Evolutionary conservation across 2,329 filamentous ascomycete genomes (phyloP), one percentile per base, ranked within the genome.

Genomic region (Fusarium pseudoanthophilum): DNA sequence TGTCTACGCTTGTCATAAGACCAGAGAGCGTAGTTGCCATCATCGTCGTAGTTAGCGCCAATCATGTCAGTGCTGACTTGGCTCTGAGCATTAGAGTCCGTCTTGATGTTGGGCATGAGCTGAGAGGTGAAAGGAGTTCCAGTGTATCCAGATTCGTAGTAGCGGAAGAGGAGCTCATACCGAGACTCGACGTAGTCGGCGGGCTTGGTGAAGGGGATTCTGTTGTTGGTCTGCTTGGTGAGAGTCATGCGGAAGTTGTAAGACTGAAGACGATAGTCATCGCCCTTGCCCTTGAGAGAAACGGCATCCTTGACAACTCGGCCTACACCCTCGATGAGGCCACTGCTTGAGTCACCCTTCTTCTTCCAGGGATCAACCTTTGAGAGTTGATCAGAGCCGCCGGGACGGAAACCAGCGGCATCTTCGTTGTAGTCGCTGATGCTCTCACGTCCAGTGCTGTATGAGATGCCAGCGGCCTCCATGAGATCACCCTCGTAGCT

Each of bases 401-500:
- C 60, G 7, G 72, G 60, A 9, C 51, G 49, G 34, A 74, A 63
- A 7, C 72, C 72, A 51, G 72, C 72, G 3, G 51, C 69, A 15
- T 69, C 62, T 28, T 74, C 72, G 11, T 51, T 48, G 18, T 67
- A 73, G 16, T 75, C 72, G 3, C 32, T 30, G 15, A 24, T 40
- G 30, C 69, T 58, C 49, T 75, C 73, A 2, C 73, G 73, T 15
- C 72, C 73, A 20, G 67, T 67, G 10, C 72, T 63, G 39, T 64
- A 75, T 5, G 69, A 66, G 13, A 75, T 59, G 5, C 60, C 70
- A 11, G 73, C 73, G 14, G 73, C 60, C 45, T 71, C 73, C 73
- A 75, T 75, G 20, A 75, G 52, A 11, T 75, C 73, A n/a, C 73
- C 73, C 28, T 75, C 73, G 13, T 75, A 75, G 28, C 73, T 66